Conservation (phyloP, 768 basidiomycete genomes). For the Kwoniella newhampshirensis region DNA sequence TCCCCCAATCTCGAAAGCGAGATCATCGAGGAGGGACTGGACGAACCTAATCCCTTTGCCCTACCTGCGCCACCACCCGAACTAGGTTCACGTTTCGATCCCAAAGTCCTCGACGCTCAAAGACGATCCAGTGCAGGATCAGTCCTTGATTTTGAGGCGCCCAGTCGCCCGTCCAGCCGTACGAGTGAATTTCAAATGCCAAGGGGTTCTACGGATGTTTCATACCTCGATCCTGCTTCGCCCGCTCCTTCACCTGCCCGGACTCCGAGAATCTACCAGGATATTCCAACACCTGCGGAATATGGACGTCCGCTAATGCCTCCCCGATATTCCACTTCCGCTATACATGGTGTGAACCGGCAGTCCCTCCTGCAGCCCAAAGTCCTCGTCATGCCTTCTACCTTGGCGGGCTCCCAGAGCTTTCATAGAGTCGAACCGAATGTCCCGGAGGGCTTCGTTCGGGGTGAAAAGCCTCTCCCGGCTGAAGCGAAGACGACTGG, state of each 20-base stretch:
- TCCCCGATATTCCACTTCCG: constrained; percentile 20
- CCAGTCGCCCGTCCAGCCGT: no score
- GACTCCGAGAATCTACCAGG: constrained; percentile 9
- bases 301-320: constrained; percentile 38
- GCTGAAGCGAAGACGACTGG: constrained; percentile 63
- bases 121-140: constrained; percentile 8
- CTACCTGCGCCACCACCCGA: constrained; percentile 65
- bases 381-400: constrained; percentile 91
- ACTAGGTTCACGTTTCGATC: constrained; percentile 73
- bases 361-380: constrained; percentile 80
- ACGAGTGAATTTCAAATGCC: no score
- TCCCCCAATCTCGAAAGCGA: constrained; percentile 4
- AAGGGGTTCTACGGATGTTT: no score
- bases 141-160: background rate
- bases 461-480: constrained; percentile 75
- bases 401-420: constrained; percentile 61
- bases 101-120: constrained; percentile 60
- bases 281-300: constrained; percentile 39
- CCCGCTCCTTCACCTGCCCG: no score
- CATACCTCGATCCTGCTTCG: no score
- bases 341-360: constrained; percentile 4
- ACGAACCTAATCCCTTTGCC: constrained; percentile 63
- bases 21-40: background rate
- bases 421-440: constrained; percentile 39
- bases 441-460: constrained; percentile 56